Percentiles rank a stretch among this genome's conserved stretches.
phyloP scores from a whole-genome alignment of 2,329 filamentous ascomycete species.

The Ascochyta pisi region DNA sequence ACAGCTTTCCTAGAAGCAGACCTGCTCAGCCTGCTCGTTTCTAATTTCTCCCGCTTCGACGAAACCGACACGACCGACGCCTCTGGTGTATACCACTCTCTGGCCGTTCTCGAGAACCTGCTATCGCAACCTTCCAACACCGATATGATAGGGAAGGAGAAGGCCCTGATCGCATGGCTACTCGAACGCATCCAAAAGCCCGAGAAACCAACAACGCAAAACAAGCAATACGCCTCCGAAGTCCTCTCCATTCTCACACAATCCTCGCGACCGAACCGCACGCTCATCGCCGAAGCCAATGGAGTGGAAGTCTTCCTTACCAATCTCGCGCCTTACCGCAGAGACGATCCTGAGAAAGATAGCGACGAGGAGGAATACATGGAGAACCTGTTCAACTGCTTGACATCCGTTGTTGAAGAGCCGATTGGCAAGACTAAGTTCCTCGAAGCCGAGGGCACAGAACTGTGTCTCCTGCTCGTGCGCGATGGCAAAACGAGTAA shows the following conservation, averaged over 20 bases:
- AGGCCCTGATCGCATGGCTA: constrained; percentile 76
- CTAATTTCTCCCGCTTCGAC: constrained; percentile 80
- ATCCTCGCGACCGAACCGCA: constrained; percentile 70
- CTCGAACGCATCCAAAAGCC: constrained; percentile 73
- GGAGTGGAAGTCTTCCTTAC: constrained; percentile 83
- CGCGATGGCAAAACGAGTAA: constrained; percentile 79
- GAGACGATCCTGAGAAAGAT: constrained; percentile 82
- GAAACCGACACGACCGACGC: constrained; percentile 77
- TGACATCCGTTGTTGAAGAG: constrained; percentile 82
- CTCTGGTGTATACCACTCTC: constrained; percentile 83
- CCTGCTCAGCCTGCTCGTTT: constrained; percentile 74
- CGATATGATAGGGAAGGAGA: constrained; percentile 74
- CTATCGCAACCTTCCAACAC: constrained; percentile 73
- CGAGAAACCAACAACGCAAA: constrained; percentile 77
- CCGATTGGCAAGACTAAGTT: constrained; percentile 78
- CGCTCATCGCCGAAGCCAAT: constrained; percentile 68
- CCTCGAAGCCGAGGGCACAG: constrained; percentile 87
- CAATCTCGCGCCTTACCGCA: constrained; percentile 82
- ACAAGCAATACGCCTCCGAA: constrained; percentile 94
- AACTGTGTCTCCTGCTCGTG: constrained; percentile 90
- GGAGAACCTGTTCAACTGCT: constrained; percentile 87
- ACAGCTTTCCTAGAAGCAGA: constrained; percentile 68
- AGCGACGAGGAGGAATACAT: constrained; percentile 93
- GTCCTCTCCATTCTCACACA: constrained; percentile 89
- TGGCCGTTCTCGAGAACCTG: constrained; percentile 84